These are phyloP conservation scores for Septoria petroselini DNA, from an alignment of 2,329 filamentous ascomycete species.

Conservation along the genomic window DNA sequence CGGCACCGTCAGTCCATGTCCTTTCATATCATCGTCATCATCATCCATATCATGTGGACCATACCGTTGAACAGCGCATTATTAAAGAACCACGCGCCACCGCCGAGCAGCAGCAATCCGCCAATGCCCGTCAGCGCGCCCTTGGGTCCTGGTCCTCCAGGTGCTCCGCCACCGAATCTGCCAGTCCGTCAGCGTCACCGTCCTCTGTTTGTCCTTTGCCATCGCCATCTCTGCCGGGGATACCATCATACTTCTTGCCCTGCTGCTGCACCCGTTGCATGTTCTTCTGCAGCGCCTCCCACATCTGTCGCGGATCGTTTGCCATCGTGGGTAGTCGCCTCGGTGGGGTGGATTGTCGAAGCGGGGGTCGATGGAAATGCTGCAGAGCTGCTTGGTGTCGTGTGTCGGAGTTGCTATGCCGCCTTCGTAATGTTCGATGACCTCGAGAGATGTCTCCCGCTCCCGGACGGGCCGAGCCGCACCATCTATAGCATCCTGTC, in stretches of 20 bases:
- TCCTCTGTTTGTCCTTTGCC: not conserved
- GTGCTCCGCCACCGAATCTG: slow-evolving; percentile 50
- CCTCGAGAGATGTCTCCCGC: too few relatives aligned
- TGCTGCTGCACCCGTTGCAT: slow-evolving; percentile 51
- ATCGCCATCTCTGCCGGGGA: not conserved
- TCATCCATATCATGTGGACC: slow-evolving; percentile 13
- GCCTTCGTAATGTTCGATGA: too few relatives aligned
- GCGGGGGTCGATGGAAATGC: not conserved
- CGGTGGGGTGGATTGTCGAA: too few relatives aligned
- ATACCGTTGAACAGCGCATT: slow-evolving; percentile 68
- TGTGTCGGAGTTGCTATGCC: too few relatives aligned
- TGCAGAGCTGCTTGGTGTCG: too few relatives aligned
- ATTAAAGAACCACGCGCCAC: slow-evolving; percentile 55
- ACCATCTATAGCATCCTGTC: too few relatives aligned
- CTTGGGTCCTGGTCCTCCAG: slow-evolving; percentile 49
- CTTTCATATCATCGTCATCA: not conserved
- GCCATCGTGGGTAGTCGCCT: too few relatives aligned
- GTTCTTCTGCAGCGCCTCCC: slow-evolving; percentile 62
- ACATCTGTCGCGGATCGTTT: slow-evolving; percentile 62
- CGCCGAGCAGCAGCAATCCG: slow-evolving; percentile 53
- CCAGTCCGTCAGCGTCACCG: slow-evolving; percentile 20
- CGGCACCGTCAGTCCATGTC: slow-evolving; percentile 10
- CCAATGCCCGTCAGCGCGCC: slow-evolving; percentile 55
- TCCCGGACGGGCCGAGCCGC: too few relatives aligned
- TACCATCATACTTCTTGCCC: slow-evolving; percentile 40